phyloP scores from a whole-genome alignment of 495 filamentous ascomycete genomes.

The Penicillium verhagenii region DNA sequence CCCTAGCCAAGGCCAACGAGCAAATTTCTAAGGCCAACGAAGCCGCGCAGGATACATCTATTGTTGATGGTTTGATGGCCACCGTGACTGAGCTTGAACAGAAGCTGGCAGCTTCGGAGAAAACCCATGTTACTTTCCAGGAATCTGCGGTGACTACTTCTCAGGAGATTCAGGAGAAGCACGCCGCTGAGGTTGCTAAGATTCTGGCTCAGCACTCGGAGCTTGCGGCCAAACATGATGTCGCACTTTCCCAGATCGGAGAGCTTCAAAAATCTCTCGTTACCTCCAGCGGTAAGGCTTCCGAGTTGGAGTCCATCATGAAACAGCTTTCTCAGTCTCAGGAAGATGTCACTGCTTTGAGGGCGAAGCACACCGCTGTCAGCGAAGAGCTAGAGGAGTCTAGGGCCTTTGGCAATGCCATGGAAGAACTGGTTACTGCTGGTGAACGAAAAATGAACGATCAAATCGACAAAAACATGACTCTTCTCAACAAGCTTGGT shows the following conservation, averaged over 20 bases:
- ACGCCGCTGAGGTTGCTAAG: slow-evolving; percentile 32
- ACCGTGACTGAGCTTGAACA: slow-evolving; percentile 38
- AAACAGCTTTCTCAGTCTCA: slow-evolving; percentile 37
- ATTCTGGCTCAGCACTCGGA: slow-evolving; percentile 35
- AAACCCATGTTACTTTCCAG: slow-evolving; percentile 28
- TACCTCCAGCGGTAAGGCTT: slow-evolving; percentile 29
- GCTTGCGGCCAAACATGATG: slow-evolving; percentile 34
- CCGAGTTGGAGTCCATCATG: slow-evolving; percentile 34
- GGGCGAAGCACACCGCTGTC: slow-evolving; percentile 31
- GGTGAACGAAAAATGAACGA: slow-evolving; percentile 42
- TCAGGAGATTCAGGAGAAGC: slow-evolving; percentile 33
- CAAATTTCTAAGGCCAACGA: slow-evolving; percentile 39
- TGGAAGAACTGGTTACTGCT: slow-evolving; percentile 37
- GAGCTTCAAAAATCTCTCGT: slow-evolving; percentile 37
- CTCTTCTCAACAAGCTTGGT: slow-evolving; percentile 43
- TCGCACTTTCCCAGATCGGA: slow-evolving; percentile 24
- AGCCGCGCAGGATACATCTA: slow-evolving; percentile 40
- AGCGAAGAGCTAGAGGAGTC: slow-evolving; percentile 34
- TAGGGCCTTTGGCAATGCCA: slow-evolving; percentile 28
- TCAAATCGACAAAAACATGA: slow-evolving; percentile 53
- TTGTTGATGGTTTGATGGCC: slow-evolving; percentile 34
- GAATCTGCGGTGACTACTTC: slow-evolving; percentile 23
- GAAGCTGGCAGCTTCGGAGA: slow-evolving; percentile 36
- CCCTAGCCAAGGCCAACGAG: slow-evolving; percentile 30
- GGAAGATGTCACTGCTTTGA: slow-evolving; percentile 34